Conservation (phyloP, 495 filamentous ascomycete genomes). For the Barbatosphaeria neglecta region DNA sequence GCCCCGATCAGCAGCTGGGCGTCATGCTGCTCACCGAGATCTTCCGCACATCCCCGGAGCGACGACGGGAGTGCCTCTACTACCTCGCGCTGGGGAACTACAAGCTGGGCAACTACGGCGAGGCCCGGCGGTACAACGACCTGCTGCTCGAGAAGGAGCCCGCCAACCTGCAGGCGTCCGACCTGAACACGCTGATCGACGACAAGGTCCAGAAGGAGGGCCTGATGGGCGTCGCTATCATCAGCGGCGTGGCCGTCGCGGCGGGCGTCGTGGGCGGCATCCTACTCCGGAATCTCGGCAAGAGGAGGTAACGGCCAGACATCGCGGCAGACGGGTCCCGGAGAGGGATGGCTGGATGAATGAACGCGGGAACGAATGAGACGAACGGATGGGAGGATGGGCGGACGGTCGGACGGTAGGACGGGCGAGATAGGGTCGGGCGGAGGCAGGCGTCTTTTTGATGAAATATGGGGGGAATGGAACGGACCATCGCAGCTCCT, state of each 20-base stretch:
- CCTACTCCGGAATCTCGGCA: constrained; percentile 49
- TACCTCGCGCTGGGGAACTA: constrained; percentile 95
- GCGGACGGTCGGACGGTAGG: too few relatives aligned
- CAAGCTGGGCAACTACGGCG: constrained; percentile 94
- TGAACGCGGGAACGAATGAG: too few relatives aligned
- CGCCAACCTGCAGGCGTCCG: constrained; percentile 75
- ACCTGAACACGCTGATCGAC: constrained; percentile 76
- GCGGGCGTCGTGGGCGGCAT: constrained; percentile 87
- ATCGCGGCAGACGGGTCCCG: neutral
- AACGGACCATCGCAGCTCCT: too few relatives aligned
- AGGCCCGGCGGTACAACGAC: constrained; percentile 90
- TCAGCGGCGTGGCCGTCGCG: constrained; percentile 84
- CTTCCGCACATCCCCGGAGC: constrained; percentile 82
- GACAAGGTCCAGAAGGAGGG: constrained; percentile 94
- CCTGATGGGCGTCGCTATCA: constrained; percentile 88
- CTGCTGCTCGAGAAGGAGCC: constrained; percentile 80
- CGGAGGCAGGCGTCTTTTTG: too few relatives aligned
- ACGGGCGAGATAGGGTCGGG: too few relatives aligned
- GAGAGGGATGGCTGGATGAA: neutral
- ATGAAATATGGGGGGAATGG: too few relatives aligned
- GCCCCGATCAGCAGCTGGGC: constrained; percentile 85
- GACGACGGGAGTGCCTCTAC: constrained; percentile 93
- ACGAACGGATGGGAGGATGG: too few relatives aligned
- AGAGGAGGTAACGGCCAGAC: constrained; percentile 14
- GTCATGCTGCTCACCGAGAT: constrained; percentile 92